A percentile compares a stretch with the other conserved stretches of the same genome.
These are phyloP conservation scores for Lactifluus hygrophoroides DNA, from an alignment of 768 basidiomycete species.

Conservation along the genomic window DNA sequence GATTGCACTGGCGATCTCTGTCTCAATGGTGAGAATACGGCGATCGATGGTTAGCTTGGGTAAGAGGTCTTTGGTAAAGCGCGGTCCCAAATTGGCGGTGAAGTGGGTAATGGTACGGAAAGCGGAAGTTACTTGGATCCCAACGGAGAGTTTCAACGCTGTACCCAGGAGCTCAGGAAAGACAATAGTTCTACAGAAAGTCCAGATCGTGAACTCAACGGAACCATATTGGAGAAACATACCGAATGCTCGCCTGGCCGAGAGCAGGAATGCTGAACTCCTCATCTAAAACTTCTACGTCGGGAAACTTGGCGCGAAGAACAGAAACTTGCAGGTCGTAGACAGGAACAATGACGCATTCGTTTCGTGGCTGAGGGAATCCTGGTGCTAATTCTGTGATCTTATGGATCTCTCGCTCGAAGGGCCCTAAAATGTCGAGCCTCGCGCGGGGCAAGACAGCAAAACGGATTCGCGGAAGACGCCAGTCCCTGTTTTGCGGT, in stretches of 20 bases:
- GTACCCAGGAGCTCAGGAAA: conserved; percentile 38
- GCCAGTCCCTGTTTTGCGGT: conserved; percentile 35
- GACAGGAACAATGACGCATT: conserved; percentile 37
- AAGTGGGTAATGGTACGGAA: conserved; percentile 53
- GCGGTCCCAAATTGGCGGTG: conserved; percentile 48
- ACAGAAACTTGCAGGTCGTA: conserved; percentile 46
- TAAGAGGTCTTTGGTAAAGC: conserved; percentile 43
- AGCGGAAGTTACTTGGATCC: conserved; percentile 49
- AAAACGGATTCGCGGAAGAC: conserved; percentile 43
- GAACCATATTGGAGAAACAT: conserved; percentile 8
- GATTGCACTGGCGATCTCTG: conserved; percentile 43
- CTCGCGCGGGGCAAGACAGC: conserved; percentile 33
- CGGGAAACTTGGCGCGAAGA: conserved; percentile 35
- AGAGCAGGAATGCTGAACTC: conserved; percentile 35
- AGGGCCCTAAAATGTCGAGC: conserved; percentile 36
- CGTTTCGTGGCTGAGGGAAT: conserved; percentile 23
- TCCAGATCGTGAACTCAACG: not conserved
- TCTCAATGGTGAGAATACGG: conserved; percentile 35
- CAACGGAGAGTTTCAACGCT: conserved; percentile 44
- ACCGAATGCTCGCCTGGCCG: conserved; percentile 50
- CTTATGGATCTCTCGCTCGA: conserved; percentile 30
- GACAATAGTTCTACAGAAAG: conserved; percentile 33
- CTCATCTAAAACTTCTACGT: conserved; percentile 35
- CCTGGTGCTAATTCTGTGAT: conserved; percentile 31
- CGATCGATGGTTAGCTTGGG: conserved; percentile 40